A percentile compares a stretch with the other conserved stretches of the same genome.
Conservation (phyloP, 768 basidiomycete genomes). For the Leccinum fibrillosum region DNA sequence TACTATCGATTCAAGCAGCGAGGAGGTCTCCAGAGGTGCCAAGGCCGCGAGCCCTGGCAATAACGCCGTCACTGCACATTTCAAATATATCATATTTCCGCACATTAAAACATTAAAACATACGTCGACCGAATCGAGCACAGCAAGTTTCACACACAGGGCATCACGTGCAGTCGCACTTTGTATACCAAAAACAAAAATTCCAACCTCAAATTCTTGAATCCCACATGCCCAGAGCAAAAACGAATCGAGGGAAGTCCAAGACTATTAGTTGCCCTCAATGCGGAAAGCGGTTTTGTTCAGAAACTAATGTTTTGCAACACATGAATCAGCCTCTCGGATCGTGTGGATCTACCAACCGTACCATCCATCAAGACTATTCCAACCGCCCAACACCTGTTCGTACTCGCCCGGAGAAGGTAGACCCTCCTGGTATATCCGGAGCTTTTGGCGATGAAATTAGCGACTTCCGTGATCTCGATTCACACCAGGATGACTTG, state of each 20-base stretch:
- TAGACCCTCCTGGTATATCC: neutral
- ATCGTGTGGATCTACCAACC: neutral
- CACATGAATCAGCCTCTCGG: constrained; percentile 1
- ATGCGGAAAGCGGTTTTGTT: neutral
- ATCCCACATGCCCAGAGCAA: neutral
- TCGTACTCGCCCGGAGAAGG: too few species aligned
- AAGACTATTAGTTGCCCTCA: constrained; percentile 1
- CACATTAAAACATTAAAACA: too few species aligned
- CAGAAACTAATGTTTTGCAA: neutral
- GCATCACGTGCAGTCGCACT: too few species aligned
- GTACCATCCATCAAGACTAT: neutral
- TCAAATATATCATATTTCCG: too few species aligned
- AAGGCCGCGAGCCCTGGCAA: too few species aligned
- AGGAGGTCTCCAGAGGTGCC: too few species aligned
- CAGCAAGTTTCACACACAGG: too few species aligned
- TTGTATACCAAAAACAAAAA: too few species aligned
- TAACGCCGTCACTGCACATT: too few species aligned
- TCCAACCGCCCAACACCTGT: neutral
- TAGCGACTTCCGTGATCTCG: neutral
- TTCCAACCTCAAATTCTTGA: neutral
- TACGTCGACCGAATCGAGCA: too few species aligned
- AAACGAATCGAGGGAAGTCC: neutral
- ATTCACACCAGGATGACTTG: neutral
- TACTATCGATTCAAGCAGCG: too few species aligned
- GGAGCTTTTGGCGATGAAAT: neutral